Evolutionary conservation across 306 rosid species (phyloP).

Genomic region (Quercus berberidifolia): DNA sequence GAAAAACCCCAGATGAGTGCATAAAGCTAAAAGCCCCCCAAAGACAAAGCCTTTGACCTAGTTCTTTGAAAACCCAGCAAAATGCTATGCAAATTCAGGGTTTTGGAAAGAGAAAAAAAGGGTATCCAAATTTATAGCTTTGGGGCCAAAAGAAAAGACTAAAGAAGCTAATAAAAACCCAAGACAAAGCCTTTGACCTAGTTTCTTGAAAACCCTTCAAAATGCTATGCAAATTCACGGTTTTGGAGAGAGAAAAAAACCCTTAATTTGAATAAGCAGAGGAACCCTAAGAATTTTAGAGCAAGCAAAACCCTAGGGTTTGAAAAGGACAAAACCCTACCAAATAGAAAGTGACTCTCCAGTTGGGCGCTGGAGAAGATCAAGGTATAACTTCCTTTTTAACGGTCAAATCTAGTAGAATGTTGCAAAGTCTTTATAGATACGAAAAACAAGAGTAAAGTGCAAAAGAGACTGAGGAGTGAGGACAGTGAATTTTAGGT

Average conservation of each 20-base stretch:
- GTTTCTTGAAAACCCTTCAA: slow-evolving; percentile 13
- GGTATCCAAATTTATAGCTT: neutral
- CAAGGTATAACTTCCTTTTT: slow-evolving; percentile 19
- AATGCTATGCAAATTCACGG: slow-evolving; percentile 15
- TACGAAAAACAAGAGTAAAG: neutral
- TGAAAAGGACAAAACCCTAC: slow-evolving; percentile 23
- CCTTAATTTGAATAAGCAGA: slow-evolving; percentile 4
- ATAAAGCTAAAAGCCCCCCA: neutral
- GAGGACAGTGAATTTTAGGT: too few species aligned
- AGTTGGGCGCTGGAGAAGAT: slow-evolving; percentile 8
- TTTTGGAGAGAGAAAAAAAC: neutral
- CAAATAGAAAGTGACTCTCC: neutral
- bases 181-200: slow-evolving; percentile 8
- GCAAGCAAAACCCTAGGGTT: slow-evolving; percentile 20
- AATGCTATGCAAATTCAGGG: slow-evolving; percentile 13
- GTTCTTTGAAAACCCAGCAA: slow-evolving; percentile 13
- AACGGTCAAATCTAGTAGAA: slow-evolving; percentile 37
- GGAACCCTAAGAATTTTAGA: neutral
- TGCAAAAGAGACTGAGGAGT: neutral
- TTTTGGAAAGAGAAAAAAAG: neutral
- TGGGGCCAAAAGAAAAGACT: neutral
- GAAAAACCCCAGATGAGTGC: neutral
- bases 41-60: slow-evolving; percentile 8
- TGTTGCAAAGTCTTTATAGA: neutral
- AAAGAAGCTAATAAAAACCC: neutral